Conservation (phyloP, 345 rosid genomes). For the Syzygium oleosum region DNA sequence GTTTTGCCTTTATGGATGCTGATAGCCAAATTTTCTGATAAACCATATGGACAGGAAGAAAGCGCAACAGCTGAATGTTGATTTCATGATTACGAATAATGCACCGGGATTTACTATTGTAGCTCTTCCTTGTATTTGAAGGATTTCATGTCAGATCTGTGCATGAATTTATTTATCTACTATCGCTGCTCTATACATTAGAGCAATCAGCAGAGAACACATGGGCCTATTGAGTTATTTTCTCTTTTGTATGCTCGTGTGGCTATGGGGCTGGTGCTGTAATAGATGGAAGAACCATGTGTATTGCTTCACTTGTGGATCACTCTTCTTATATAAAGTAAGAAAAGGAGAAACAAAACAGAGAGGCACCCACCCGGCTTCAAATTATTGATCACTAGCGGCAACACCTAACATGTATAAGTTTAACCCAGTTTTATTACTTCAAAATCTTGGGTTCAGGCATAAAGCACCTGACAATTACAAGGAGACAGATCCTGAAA, state of each 20-base stretch:
- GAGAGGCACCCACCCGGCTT: not conserved
- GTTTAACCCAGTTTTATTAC: not conserved
- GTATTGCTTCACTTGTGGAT: not conserved
- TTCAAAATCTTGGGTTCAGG: not conserved
- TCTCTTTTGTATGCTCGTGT: not conserved
- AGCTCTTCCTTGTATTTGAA: not conserved
- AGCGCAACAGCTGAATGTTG: not conserved
- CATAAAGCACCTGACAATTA: slow-evolving; percentile 53
- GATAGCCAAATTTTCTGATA: not conserved
- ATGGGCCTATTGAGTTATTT: not conserved
- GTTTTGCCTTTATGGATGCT: not conserved
- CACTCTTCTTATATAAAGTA: not conserved
- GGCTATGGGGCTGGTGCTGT: not conserved
- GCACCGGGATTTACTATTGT: not conserved
- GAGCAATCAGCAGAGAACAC: not conserved
- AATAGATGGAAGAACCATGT: not conserved
- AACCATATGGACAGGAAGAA: not conserved
- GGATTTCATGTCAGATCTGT: not conserved
- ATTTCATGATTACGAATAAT: not conserved
- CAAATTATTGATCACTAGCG: not conserved
- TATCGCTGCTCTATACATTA: not conserved
- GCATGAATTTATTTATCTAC: not conserved
- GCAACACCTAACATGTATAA: not conserved
- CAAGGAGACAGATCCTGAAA: slow-evolving; percentile 38
- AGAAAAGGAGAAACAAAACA: not conserved